These are phyloP conservation scores for Fusarium virguliforme DNA, from an alignment of 2,329 filamentous ascomycete genomes.

Conservation along the genomic window DNA sequence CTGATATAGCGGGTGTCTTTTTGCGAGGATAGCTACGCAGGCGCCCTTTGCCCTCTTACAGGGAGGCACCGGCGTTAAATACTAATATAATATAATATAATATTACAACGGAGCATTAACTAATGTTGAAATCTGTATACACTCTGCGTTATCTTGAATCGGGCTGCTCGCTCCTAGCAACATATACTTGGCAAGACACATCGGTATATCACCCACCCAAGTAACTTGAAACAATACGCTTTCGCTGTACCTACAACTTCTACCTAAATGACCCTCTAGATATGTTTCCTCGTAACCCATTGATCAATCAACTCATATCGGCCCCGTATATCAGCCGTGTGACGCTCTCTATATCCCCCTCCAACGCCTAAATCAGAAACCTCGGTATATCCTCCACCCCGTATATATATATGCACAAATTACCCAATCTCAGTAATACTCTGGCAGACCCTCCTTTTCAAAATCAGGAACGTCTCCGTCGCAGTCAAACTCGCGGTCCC, in stretches of 20 bases:
- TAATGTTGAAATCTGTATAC: too few species aligned
- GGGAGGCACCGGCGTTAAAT: too few species aligned
- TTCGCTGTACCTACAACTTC: background rate
- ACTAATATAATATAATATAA: too few species aligned
- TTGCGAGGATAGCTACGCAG: too few species aligned
- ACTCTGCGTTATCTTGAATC: too few species aligned
- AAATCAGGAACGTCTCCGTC: slow-evolving; percentile 71
- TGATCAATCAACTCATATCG: slow-evolving; percentile 22
- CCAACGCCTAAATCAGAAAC: slow-evolving; percentile 29
- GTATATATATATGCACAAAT: slow-evolving; percentile 4
- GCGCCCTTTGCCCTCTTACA: too few species aligned
- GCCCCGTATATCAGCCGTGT: slow-evolving; percentile 28
- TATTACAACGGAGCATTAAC: too few species aligned
- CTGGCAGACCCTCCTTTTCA: slow-evolving; percentile 61
- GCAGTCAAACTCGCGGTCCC: slow-evolving; percentile 80
- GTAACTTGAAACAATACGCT: background rate
- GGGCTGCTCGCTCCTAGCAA: too few species aligned
- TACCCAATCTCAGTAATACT: slow-evolving; percentile 61
- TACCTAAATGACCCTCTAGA: background rate
- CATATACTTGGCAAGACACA: background rate
- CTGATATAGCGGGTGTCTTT: too few species aligned
- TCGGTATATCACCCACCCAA: background rate
- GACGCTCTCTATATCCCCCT: slow-evolving; percentile 23
- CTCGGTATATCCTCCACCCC: slow-evolving; percentile 22
- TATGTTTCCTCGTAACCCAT: slow-evolving; percentile 2